Conservation (phyloP, 257 asterid species). For the Solanum pennellii region DNA sequence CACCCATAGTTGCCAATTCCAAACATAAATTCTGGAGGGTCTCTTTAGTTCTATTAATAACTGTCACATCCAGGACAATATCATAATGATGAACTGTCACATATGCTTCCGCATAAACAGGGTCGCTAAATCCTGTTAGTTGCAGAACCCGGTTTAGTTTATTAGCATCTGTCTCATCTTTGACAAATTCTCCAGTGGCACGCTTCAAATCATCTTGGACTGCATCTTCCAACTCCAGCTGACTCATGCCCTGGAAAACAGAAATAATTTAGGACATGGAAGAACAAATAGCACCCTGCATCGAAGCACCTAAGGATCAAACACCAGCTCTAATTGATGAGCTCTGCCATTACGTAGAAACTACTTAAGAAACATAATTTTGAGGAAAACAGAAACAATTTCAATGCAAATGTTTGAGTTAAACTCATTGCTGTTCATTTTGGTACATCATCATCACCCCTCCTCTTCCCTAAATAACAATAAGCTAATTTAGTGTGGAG, state of each 20-base stretch:
- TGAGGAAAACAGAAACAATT: neutral
- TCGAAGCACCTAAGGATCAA: neutral
- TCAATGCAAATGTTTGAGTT: neutral
- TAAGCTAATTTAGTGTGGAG: neutral
- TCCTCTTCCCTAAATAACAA: neutral
- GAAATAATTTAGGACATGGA: neutral
- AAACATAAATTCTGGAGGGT: conserved; percentile 91
- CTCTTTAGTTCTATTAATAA: conserved; percentile 82
- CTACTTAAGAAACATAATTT: neutral
- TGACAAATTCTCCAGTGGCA: conserved; percentile 84
- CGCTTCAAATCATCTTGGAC: conserved; percentile 95
- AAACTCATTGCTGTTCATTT: neutral
- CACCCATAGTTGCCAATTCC: conserved; percentile 98
- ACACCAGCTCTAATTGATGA: neutral
- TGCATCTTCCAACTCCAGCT: conserved; percentile 79
- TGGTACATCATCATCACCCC: neutral
- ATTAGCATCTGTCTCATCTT: conserved; percentile 81
- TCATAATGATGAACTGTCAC: conserved; percentile 96
- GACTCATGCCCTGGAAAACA: conserved; percentile 80
- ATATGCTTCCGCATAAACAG: conserved; percentile 94
- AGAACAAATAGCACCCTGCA: neutral
- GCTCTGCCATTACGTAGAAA: neutral
- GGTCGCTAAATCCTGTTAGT: conserved; percentile 93
- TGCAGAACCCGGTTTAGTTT: conserved; percentile 83
- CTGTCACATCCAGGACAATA: conserved; percentile 86